These are phyloP conservation scores for Pseudogymnoascus sp. DNA, from an alignment of 2,329 filamentous ascomycete species.

Conservation along the genomic window DNA sequence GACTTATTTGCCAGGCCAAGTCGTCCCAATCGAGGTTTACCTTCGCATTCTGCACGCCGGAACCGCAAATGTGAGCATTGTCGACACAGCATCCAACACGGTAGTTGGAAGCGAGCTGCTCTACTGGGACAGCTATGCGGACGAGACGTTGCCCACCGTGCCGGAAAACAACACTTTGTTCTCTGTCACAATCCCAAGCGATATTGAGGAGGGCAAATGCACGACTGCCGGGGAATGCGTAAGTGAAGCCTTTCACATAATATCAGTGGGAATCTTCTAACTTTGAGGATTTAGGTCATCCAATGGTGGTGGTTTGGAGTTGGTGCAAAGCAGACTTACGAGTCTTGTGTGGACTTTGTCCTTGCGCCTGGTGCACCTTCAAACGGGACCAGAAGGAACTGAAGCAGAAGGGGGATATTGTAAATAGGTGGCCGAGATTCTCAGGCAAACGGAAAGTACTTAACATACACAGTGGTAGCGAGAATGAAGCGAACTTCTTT, in stretches of 20 bases:
- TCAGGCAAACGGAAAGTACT: neutral
- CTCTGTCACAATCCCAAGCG: slow-evolving; percentile 44
- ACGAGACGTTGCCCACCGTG: slow-evolving; percentile 33
- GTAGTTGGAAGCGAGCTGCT: slow-evolving; percentile 41
- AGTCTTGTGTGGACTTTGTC: slow-evolving; percentile 45
- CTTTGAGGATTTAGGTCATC: slow-evolving; percentile 40
- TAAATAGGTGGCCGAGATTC: neutral
- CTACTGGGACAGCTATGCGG: slow-evolving; percentile 43
- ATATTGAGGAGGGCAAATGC: slow-evolving; percentile 36
- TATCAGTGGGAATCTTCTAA: slow-evolving; percentile 15
- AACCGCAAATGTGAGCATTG: slow-evolving; percentile 45
- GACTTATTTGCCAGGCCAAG: slow-evolving; percentile 35
- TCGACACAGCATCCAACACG: slow-evolving; percentile 40
- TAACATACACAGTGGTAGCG: neutral
- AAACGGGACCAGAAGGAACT: neutral
- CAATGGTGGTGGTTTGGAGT: slow-evolving; percentile 48
- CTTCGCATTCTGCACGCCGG: slow-evolving; percentile 44
- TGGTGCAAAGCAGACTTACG: slow-evolving; percentile 46
- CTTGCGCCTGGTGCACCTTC: slow-evolving; percentile 3
- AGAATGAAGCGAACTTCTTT: neutral
- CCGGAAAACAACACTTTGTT: slow-evolving; percentile 40
- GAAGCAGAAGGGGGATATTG: neutral
- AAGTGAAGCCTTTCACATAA: slow-evolving; percentile 10
- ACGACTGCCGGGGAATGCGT: slow-evolving; percentile 19
- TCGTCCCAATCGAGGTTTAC: slow-evolving; percentile 33